These are phyloP conservation scores for Fonsecaea monophora DNA, from an alignment of 2,329 filamentous ascomycete genomes.

Conservation along the genomic window DNA sequence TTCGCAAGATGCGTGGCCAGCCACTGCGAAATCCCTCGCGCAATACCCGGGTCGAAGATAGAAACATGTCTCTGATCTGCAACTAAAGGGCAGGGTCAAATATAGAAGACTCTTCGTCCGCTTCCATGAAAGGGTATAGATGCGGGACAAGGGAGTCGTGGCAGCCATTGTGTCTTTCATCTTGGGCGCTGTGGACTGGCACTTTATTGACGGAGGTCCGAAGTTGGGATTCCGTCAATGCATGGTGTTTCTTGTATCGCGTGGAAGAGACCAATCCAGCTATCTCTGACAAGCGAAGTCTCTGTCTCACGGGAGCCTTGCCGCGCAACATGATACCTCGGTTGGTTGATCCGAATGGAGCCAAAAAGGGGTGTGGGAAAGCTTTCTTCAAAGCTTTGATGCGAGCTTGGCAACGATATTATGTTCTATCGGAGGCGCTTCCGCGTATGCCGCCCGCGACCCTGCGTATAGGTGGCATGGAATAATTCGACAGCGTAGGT, in stretches of 20 bases:
- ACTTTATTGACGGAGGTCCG: not conserved
- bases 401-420: not conserved
- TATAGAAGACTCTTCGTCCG: not conserved
- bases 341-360: slow-evolving; percentile 1
- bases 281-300: not conserved
- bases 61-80: slow-evolving; percentile 5
- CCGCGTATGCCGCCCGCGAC: not conserved
- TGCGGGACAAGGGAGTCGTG: not conserved
- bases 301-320: slow-evolving; percentile 12
- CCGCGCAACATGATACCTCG: slow-evolving; percentile 14
- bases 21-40: slow-evolving; percentile 1
- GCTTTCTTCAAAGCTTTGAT: not conserved
- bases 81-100: not conserved
- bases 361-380: not conserved
- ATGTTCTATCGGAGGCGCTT: not conserved
- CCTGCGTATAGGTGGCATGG: not conserved
- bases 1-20: not conserved
- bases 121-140: not conserved
- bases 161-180: not conserved
- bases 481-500: not conserved
- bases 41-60: not conserved
- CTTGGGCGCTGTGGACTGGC: not conserved
- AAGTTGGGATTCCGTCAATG: not conserved
- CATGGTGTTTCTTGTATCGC: not conserved
- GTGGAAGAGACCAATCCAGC: not conserved